A percentile compares a stretch with the other conserved stretches of the same genome.
These are phyloP conservation scores for Amphirosellinia nigrospora DNA, from an alignment of 495 filamentous ascomycete species.

Conservation along the genomic window DNA sequence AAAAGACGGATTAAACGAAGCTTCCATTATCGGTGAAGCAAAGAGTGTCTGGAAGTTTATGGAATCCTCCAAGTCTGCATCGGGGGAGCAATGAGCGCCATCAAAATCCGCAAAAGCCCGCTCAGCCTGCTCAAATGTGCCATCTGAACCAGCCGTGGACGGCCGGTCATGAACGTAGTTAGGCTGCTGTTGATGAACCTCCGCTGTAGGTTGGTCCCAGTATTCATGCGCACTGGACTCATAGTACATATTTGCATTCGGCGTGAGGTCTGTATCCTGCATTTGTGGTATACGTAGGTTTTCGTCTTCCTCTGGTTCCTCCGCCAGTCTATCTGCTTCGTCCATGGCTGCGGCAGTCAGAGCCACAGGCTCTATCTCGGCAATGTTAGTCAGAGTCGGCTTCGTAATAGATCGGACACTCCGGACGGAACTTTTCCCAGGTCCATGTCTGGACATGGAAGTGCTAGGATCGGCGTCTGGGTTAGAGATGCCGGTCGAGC, in stretches of 20 bases:
- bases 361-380: slow-evolving; percentile 52
- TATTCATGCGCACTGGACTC: slow-evolving; percentile 32
- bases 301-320: slow-evolving; percentile 43
- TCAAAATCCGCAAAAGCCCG: slow-evolving; percentile 89
- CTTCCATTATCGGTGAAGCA: slow-evolving; percentile 29
- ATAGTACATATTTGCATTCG: slow-evolving; percentile 33
- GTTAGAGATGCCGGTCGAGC: slow-evolving; percentile 39
- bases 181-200: slow-evolving; percentile 35
- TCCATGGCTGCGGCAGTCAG: slow-evolving; percentile 54
- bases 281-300: slow-evolving; percentile 30
- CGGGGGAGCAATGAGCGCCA: slow-evolving; percentile 79
- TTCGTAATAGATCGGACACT: slow-evolving; percentile 49
- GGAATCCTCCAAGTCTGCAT: slow-evolving; percentile 41
- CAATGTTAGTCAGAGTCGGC: slow-evolving; percentile 52
- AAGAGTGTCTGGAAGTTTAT: slow-evolving; percentile 37
- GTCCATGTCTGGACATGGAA: slow-evolving; percentile 49
- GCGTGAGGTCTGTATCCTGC: slow-evolving; percentile 34
- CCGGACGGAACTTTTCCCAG: slow-evolving; percentile 52
- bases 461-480: slow-evolving; percentile 41
- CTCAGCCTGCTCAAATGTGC: slow-evolving; percentile 72
- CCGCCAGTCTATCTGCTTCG: slow-evolving; percentile 47
- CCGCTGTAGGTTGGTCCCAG: slow-evolving; percentile 35
- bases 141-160: slow-evolving; percentile 62
- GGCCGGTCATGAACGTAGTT: slow-evolving; percentile 38
- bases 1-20: slow-evolving; percentile 29